Percentiles rank a stretch among this genome's conserved stretches.
Conservation (phyloP, 1,284 basidiomycete species). For the Clitocybe nebularis region DNA sequence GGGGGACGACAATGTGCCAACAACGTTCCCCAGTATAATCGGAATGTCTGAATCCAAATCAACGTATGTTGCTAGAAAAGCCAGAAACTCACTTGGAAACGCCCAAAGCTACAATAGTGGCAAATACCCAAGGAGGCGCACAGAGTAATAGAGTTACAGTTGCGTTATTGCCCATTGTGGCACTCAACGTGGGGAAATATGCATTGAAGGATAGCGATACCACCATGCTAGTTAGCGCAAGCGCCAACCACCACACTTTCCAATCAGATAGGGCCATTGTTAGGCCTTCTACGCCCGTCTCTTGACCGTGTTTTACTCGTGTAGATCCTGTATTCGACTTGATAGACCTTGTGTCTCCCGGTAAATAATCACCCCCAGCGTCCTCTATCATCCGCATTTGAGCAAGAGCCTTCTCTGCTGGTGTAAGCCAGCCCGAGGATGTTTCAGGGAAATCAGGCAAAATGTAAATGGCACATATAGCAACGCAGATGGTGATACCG, state of each 20-base stretch:
- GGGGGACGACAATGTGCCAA: slow-evolving; percentile 57
- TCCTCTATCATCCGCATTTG: slow-evolving; percentile 74
- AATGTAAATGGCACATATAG: slow-evolving; percentile 58
- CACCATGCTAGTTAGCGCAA: slow-evolving; percentile 43
- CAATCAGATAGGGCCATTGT: slow-evolving; percentile 62
- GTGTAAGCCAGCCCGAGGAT: slow-evolving; percentile 57
- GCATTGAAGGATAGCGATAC: slow-evolving; percentile 74
- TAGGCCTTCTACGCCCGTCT: slow-evolving; percentile 44
- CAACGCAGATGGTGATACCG: slow-evolving; percentile 61
- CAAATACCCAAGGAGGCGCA: slow-evolving; percentile 77
- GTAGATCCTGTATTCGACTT: background rate
- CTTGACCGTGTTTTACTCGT: slow-evolving; percentile 2
- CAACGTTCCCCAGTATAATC: slow-evolving; percentile 62
- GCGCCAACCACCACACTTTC: slow-evolving; percentile 68
- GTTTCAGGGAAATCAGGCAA: slow-evolving; percentile 76
- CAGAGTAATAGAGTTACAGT: slow-evolving; percentile 70
- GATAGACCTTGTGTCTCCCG: slow-evolving; percentile 23
- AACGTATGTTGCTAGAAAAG: background rate
- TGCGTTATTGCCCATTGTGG: slow-evolving; percentile 65
- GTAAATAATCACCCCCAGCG: slow-evolving; percentile 48
- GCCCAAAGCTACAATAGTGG: slow-evolving; percentile 50
- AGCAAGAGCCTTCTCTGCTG: slow-evolving; percentile 64
- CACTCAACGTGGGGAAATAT: slow-evolving; percentile 68
- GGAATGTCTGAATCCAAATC: slow-evolving; percentile 43
- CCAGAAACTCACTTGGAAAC: slow-evolving; percentile 41